Base-by-base conservation (phyloP, 805 yeast genomes). In the Schwanniomyces sp. region DNA sequence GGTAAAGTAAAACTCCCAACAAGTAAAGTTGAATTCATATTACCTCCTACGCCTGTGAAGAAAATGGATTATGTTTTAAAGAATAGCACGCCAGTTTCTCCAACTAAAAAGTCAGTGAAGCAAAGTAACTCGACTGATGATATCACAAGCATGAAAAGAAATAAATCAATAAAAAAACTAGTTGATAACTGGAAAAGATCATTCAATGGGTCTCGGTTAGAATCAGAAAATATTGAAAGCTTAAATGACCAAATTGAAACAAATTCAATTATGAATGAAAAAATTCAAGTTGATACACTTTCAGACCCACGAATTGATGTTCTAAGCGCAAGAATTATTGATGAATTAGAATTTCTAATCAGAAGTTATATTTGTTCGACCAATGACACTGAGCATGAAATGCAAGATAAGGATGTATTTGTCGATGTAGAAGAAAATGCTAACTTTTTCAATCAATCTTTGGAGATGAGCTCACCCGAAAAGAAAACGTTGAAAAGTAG, bases 1-100 rank as follows among this genome's bases (percentile, higher is more conserved):
- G 85, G 85, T 14, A 64, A 69, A 43, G 61, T 80, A 41, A 73
- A 70, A 64, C 56, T 85, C 60, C 88, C 83, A 34, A 60, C 76
- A 51, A 58, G 82, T 59, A 56, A 72, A 57, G 64, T 76, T 53
- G 40, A 63, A 54, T 52, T 58, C 29, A 73, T 86, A 11, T 64
- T 81, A 6, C 90, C 91, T 2, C 80, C 84, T 3, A 85, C 91
- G 0, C 91, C 89, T 0, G 82, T 81, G 7, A 84, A 79, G 58
- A 83, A 80, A 52, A 76, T 83, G 76, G 84, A 80, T 30, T 59
- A 59, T 50, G 56, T 52, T 11, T 48, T 64, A 36, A 54, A 50
- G 45, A 53, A 49, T 11, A 45, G 53, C 14, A 47, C 52, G 25
- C 48, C 45, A 32, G 48, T 48, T 7, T 46, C 57, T 7, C 49